Percentiles rank a stretch among this genome's conserved stretches.
Conservation (phyloP, 306 rosid species). For the Arachis hypogaea region DNA sequence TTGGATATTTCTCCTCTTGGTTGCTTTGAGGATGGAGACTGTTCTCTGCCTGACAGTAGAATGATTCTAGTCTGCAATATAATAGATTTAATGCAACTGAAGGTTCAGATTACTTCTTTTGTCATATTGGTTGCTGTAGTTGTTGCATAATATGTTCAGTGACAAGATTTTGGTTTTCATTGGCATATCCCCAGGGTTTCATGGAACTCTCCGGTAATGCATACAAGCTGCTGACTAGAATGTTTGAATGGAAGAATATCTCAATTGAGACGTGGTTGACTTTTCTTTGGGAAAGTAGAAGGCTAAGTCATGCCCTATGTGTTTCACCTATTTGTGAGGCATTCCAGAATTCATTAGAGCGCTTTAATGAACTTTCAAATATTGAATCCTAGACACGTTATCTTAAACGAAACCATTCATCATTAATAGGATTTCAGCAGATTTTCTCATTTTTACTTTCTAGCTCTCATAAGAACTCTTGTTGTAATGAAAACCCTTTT, state of each 20-base stretch:
- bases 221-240: conserved; percentile 64
- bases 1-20: conserved; percentile 50
- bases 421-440: conserved; percentile 67
- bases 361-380: conserved; percentile 51
- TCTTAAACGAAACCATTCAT: conserved; percentile 59
- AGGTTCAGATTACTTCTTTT: conserved; percentile 60
- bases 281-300: conserved; percentile 76
- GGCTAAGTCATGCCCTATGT: conserved; percentile 75
- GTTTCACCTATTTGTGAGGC: conserved; percentile 72
- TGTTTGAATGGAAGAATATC: conserved; percentile 63
- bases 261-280: conserved; percentile 64
- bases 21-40: conserved; percentile 50
- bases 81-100: conserved; percentile 73
- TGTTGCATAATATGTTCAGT: conserved; percentile 33
- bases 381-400: conserved; percentile 64
- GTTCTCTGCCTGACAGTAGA: conserved; percentile 53
- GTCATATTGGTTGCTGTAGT: conserved; percentile 31
- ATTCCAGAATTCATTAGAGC: conserved; percentile 55
- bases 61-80: conserved; percentile 63
- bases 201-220: conserved; percentile 57
- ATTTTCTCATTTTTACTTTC: conserved; percentile 67
- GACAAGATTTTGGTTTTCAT: conserved; percentile 24
- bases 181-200: conserved; percentile 66
- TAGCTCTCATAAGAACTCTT: conserved; percentile 41
- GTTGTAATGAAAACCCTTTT: conserved; percentile 46